These are phyloP conservation scores for Scheffersomyces parashehatae DNA, from an alignment of 1,139 yeast genomes.

Conservation along the genomic window DNA sequence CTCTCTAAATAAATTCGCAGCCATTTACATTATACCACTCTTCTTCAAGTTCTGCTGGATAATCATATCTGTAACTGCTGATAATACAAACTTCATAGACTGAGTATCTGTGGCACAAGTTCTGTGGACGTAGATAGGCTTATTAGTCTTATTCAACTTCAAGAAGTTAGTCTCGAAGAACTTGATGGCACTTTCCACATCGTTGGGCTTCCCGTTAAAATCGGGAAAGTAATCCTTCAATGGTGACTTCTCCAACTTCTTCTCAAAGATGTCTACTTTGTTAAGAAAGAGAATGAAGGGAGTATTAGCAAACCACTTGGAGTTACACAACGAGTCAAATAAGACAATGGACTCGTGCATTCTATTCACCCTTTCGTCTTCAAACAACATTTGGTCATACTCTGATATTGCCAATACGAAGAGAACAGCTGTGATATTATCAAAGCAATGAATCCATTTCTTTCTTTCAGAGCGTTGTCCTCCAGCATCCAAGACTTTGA, in stretches of 20 bases:
- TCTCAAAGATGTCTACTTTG: slow-evolving; percentile 79
- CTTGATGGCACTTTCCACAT: slow-evolving; percentile 63
- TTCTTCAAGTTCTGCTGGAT: slow-evolving; percentile 78
- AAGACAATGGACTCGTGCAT: slow-evolving; percentile 88
- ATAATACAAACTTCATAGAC: slow-evolving; percentile 83
- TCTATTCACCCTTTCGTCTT: slow-evolving; percentile 84
- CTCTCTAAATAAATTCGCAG: no score
- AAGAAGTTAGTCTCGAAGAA: slow-evolving; percentile 69
- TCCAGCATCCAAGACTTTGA: slow-evolving; percentile 91
- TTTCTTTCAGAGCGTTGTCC: slow-evolving; percentile 94
- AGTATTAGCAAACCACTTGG: slow-evolving; percentile 80
- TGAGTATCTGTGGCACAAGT: slow-evolving; percentile 96
- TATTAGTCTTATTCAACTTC: slow-evolving; percentile 60
- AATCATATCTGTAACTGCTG: slow-evolving; percentile 91
- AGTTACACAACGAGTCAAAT: slow-evolving; percentile 83
- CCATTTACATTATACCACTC: slow-evolving; percentile 69
- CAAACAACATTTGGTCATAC: slow-evolving; percentile 88
- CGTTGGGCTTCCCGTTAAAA: slow-evolving; percentile 60
- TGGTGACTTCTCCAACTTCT: slow-evolving; percentile 66
- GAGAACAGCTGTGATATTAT: slow-evolving; percentile 83
- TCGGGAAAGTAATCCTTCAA: slow-evolving; percentile 72
- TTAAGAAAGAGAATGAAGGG: slow-evolving; percentile 88
- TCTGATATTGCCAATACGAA: slow-evolving; percentile 93
- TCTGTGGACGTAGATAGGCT: slow-evolving; percentile 84
- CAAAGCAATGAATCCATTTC: slow-evolving; percentile 96